phyloP scores from a whole-genome alignment of 169 alveolate genomes.

The Plasmodium knowlesi region DNA sequence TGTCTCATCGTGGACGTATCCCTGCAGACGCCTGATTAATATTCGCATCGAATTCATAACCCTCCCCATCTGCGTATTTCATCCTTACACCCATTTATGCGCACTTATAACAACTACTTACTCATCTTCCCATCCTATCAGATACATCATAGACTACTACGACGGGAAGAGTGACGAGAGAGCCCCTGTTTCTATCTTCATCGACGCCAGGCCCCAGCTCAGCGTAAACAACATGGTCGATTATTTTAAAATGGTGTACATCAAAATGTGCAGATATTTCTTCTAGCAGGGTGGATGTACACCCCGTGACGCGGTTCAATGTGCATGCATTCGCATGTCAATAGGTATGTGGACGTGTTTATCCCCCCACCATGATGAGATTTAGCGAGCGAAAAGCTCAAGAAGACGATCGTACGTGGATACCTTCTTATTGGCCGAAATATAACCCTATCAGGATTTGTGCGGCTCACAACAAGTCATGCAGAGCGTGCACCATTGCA shows the following conservation, averaged over 20 bases:
- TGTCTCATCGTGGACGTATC: background rate
- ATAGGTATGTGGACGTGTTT: background rate
- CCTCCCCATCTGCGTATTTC: background rate
- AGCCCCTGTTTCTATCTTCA: constrained; percentile 41
- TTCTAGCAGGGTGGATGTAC: background rate
- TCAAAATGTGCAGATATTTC: constrained; percentile 22
- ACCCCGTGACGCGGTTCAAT: background rate
- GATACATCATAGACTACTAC: constrained; percentile 53
- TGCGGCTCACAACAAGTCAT: background rate
- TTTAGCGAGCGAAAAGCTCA: background rate
- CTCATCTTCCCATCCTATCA: background rate
- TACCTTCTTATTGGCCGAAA: background rate
- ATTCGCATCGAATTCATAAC: background rate
- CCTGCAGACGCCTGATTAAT: background rate
- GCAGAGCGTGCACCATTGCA: background rate
- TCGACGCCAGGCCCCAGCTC: constrained; percentile 43
- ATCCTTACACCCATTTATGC: background rate
- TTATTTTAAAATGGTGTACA: constrained; percentile 21
- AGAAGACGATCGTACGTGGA: background rate
- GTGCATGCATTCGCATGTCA: background rate
- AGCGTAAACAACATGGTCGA: constrained; percentile 25
- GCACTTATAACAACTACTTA: background rate
- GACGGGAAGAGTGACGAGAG: constrained; percentile 52
- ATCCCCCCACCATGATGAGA: background rate
- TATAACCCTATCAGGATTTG: background rate